These are phyloP conservation scores for Sanguinoderma infundibulare DNA, from an alignment of 1,284 basidiomycete species.

Conservation along the genomic window DNA sequence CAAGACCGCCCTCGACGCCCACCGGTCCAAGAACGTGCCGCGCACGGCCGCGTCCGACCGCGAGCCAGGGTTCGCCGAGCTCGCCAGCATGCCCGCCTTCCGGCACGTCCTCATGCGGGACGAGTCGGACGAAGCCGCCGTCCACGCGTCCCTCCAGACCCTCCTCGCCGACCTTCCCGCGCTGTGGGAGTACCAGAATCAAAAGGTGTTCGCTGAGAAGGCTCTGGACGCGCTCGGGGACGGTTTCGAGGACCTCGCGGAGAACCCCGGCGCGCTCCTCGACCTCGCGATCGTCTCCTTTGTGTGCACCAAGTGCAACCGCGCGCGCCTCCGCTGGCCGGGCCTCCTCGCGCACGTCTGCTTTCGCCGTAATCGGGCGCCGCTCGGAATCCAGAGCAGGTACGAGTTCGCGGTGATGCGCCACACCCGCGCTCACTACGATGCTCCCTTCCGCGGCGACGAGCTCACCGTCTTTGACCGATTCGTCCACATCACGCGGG, in stretches of 20 bases:
- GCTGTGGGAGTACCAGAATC: neutral
- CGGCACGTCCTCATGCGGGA: neutral
- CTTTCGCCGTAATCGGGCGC: neutral
- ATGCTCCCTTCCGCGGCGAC: neutral
- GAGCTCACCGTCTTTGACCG: neutral
- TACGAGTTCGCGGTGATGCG: neutral
- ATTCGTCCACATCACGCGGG: conserved; percentile 32
- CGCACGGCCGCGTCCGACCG: neutral
- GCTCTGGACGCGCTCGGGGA: neutral
- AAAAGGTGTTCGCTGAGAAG: neutral
- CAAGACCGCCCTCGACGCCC: neutral
- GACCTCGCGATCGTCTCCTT: conserved; percentile 1
- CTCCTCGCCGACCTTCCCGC: neutral
- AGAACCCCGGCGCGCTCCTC: neutral
- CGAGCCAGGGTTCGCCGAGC: neutral
- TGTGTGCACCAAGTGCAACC: neutral
- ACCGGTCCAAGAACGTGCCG: neutral
- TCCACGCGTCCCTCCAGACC: neutral
- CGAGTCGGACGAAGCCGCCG: neutral
- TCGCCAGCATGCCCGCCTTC: neutral
- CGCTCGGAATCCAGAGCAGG: neutral
- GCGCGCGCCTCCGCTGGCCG: neutral
- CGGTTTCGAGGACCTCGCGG: neutral
- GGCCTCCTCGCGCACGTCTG: neutral
- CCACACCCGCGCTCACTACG: neutral